Evolutionary conservation across 768 basidiomycete species (phyloP).

Genomic region (Mycena floridula): DNA sequence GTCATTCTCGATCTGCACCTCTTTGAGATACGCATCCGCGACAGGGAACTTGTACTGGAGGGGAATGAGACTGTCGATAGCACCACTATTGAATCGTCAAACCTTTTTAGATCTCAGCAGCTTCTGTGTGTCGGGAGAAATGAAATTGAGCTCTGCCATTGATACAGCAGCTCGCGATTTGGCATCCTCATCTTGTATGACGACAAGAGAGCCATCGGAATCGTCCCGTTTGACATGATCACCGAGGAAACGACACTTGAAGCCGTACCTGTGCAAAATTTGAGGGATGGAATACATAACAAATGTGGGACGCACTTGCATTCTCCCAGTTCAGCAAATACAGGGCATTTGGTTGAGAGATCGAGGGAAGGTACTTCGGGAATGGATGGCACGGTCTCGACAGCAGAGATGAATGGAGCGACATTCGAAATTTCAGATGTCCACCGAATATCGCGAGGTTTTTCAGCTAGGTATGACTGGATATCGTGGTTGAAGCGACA

Average conservation of each 20-base stretch:
- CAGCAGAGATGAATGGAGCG: constrained; percentile 1
- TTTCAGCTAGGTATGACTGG: constrained; percentile 64
- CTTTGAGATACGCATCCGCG: constrained; percentile 44
- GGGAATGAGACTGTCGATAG: background rate
- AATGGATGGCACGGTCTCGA: constrained; percentile 19
- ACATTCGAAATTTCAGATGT: constrained; percentile 22
- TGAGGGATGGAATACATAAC: background rate
- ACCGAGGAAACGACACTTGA: constrained; percentile 88
- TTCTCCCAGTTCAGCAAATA: constrained; percentile 61
- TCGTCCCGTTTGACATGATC: constrained; percentile 56
- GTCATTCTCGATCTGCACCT: background rate
- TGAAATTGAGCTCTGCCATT: constrained; percentile 64
- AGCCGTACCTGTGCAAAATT: constrained; percentile 49
- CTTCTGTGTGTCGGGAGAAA: constrained; percentile 52
- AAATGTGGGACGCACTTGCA: constrained; percentile 43
- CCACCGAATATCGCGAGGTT: constrained; percentile 66
- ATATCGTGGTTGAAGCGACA: constrained; percentile 83
- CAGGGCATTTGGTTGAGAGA: constrained; percentile 51
- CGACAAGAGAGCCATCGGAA: constrained; percentile 33
- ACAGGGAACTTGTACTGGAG: constrained; percentile 61
- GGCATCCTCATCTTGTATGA: constrained; percentile 54
- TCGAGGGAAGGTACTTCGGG: constrained; percentile 36
- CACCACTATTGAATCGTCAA: constrained; percentile 5
- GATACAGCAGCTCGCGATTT: constrained; percentile 40
- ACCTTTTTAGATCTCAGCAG: constrained; percentile 67